phyloP scores from a whole-genome alignment of 2,329 filamentous ascomycete genomes.

The Plenodomus biglobosus region DNA sequence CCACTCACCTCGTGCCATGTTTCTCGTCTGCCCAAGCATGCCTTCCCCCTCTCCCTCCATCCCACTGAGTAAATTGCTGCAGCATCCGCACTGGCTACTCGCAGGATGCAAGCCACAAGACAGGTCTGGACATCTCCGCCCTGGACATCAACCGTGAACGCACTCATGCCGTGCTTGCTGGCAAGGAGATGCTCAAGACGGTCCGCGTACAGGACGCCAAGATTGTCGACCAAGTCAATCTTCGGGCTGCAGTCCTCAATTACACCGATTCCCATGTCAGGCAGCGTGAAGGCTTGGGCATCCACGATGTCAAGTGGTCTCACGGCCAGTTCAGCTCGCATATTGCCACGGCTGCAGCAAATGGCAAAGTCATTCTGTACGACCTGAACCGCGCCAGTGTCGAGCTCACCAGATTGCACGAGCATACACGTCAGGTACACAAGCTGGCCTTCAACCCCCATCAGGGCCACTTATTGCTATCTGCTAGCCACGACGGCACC shows the following conservation, averaged over 20 bases:
- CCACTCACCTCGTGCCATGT: conserved; percentile 11
- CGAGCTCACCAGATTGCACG: conserved; percentile 63
- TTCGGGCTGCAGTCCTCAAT: conserved; percentile 62
- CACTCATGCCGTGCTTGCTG: conserved; percentile 65
- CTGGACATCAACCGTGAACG: conserved; percentile 64
- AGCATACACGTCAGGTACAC: conserved; percentile 67
- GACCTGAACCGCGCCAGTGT: conserved; percentile 63
- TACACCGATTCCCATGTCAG: conserved; percentile 55
- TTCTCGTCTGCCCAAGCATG: not conserved
- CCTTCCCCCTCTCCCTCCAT: conserved; percentile 1
- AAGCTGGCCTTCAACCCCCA: conserved; percentile 66
- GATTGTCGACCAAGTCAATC: conserved; percentile 64
- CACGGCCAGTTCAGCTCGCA: conserved; percentile 61
- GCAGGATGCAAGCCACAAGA: conserved; percentile 62
- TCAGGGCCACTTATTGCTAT: conserved; percentile 61
- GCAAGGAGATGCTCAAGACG: conserved; percentile 67
- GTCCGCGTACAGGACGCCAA: conserved; percentile 59
- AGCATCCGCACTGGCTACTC: conserved; percentile 52
- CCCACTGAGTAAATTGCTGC: conserved; percentile 16
- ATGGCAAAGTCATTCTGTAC: conserved; percentile 66
- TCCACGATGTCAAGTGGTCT: conserved; percentile 69
- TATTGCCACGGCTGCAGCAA: conserved; percentile 65
- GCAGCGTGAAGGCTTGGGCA: conserved; percentile 61
- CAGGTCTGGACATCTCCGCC: conserved; percentile 64
- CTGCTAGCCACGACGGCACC: conserved; percentile 65